Evolutionary conservation across 2,329 filamentous ascomycete species (phyloP), one percentile per base, ranked within the genome.

Genomic region (Amauroascus verrucosus): DNA sequence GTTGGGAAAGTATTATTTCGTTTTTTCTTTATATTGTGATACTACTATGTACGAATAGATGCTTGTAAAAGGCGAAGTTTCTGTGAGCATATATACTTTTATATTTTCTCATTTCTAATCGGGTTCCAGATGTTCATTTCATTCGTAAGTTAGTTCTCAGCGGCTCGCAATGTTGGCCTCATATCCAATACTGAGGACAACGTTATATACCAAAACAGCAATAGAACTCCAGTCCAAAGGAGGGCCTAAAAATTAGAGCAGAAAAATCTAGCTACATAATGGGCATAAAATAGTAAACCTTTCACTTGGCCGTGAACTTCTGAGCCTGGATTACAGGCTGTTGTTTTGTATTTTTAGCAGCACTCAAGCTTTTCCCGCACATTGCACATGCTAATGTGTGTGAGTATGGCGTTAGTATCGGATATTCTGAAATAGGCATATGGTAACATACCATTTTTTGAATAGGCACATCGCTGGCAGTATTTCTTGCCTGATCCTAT

Each of bases 381-480:
- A 83, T 80, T 16, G 80, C 73, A 62, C 81, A 84, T 2, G 76
- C 81, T 83, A 52, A 30, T 32, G 33, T 35, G 48, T 30, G 4
- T n/a, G n/a, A n/a, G n/a, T n/a, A n/a, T 52, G 8, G 51, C 56
- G 22, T 60, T 60, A 49, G 47, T 43, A 38, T 3, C 7, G 13
- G 22, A 44, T 20, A 18, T 24, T 22, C n/a, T n/a, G n/a, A n/a
- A n/a, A n/a, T n/a, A n/a, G n/a, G n/a, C n/a, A n/a, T n/a, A n/a
- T n/a, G 13, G 47, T n/a, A 28, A 50, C 75, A 58, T 66, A 82
- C 80, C 71, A 63, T 84, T 78, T 56, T 75, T 73, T 61, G 78
- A 76, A 65, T 83, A 84, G 11, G 81, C 80, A 64, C 81, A 84
- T 41, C 75, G 75, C 57, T 83, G 77, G 61, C 81, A 84, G 57